Base-by-base conservation (phyloP, 2,329 filamentous ascomycete species). In the Fusarium graminum region DNA sequence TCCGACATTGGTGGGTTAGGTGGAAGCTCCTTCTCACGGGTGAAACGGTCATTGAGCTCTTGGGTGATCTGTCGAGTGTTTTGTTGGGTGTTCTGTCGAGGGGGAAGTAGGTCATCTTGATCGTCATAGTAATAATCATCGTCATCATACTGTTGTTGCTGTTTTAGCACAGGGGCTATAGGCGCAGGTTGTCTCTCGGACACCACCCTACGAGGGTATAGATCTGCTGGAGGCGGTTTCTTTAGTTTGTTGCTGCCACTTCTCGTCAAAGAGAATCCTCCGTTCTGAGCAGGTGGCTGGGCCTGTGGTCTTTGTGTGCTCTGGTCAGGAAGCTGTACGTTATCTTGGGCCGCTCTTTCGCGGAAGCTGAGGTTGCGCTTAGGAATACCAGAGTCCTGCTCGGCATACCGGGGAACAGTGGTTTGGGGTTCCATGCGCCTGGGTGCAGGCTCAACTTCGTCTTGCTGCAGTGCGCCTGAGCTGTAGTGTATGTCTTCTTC, bases 361-460 rank as follows among this genome's bases (percentile, higher is more conserved):
- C 86, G 84, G 74, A 87, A 86, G 74, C 86, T 89, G 39, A 87
- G 71, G 50, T 86, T 86, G 47, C 86, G 83, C 71, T 84, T 82
- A 5, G 85, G 83, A 16, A 81, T 70, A 14, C 75, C 77, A 10
- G 77, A 73, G 9, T 68, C 63, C 25, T 67, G 64, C 34, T 73
- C 69, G 10, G 49, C 86, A 41, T 85, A 82, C 70, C 84, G 82
- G 4, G 85, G 83, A 26, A 81, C 68, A 11, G 74, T 76, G 4
- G 77, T 71, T 17, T 70, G 66, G 26, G 69, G 64, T 25, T 74
- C 69, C 14, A 52, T 42, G n/a, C 51, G 66, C 22, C 49, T 59
- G 30, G 70, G 66, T 17, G 49, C 39, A 14, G 63, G 55, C 9
- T 59, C 46, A 42, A 36, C 26, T 42, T 63, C 54, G 13, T 70